Evolutionary conservation across 2,329 filamentous ascomycete species (phyloP).

Genomic region (Apiospora malaysiana): DNA sequence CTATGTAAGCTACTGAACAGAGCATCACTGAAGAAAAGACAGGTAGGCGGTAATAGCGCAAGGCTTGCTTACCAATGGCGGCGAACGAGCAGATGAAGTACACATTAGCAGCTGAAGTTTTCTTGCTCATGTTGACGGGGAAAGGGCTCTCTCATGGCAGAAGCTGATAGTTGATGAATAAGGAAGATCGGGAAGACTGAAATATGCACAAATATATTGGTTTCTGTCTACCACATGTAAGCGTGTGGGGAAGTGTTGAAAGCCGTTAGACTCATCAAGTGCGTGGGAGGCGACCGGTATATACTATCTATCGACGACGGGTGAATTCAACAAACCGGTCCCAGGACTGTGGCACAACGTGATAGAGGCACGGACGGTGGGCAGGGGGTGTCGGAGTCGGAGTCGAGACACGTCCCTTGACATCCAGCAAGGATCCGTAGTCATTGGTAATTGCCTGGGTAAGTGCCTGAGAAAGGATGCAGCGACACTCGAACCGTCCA

Average conservation of each 20-base stretch:
- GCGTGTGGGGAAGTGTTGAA: neutral
- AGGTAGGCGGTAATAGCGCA: neutral
- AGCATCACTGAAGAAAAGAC: neutral
- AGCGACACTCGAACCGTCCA: neutral
- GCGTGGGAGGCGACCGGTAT: conserved; percentile 6
- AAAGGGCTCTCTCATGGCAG: neutral
- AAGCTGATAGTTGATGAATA: neutral
- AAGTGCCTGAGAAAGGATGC: neutral
- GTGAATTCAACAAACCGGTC: neutral
- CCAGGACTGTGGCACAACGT: neutral
- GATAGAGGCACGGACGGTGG: neutral
- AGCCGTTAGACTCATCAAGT: neutral
- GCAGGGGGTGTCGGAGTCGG: neutral
- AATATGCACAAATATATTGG: neutral
- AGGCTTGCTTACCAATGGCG: conserved; percentile 60
- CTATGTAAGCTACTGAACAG: conserved; percentile 6
- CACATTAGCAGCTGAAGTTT: conserved; percentile 56
- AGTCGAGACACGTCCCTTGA: neutral
- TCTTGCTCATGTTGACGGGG: conserved; percentile 30
- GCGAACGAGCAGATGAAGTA: conserved; percentile 68
- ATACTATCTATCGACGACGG: neutral
- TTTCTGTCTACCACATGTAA: neutral
- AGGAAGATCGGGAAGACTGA: neutral
- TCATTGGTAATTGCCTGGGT: neutral
- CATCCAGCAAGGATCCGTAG: neutral